Percentiles rank a stretch among this genome's conserved stretches.
These are phyloP conservation scores for Botrytis pseudocinerea DNA, from an alignment of 2,329 filamentous ascomycete species.

Conservation along the genomic window DNA sequence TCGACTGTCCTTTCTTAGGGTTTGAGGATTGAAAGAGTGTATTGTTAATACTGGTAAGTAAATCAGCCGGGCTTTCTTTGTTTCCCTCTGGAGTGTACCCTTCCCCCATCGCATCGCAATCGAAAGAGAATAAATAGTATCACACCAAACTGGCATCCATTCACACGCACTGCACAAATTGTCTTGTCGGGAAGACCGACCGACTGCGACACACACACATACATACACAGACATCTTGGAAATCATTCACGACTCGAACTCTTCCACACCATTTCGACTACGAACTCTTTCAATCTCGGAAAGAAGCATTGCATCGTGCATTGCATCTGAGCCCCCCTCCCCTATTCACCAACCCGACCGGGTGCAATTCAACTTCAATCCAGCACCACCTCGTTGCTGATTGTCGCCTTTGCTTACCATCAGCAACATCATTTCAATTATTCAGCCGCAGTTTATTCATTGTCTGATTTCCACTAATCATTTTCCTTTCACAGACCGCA, in stretches of 20 bases:
- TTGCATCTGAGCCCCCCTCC: neutral
- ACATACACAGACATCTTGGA: neutral
- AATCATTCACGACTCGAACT: neutral
- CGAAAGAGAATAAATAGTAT: neutral
- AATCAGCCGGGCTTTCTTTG: neutral
- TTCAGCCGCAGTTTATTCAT: conserved; percentile 6
- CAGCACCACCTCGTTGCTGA: neutral
- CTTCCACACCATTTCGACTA: neutral
- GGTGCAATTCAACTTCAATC: neutral
- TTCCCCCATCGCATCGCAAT: too few relatives aligned
- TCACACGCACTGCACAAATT: neutral
- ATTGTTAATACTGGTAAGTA: conserved; percentile 12
- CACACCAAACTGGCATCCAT: neutral
- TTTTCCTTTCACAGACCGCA: conserved; percentile 54
- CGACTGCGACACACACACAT: neutral
- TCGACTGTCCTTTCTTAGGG: neutral
- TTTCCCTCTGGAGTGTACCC: too few relatives aligned
- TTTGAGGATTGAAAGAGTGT: neutral
- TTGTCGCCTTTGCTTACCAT: neutral
- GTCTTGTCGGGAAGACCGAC: neutral
- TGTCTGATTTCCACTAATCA: conserved; percentile 18
- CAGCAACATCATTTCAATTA: conserved; percentile 1
- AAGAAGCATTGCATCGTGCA: neutral
- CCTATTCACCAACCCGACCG: neutral
- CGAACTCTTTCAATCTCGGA: neutral